A percentile compares a stretch with the other conserved stretches of the same genome.
Conservation (phyloP, 2,329 filamentous ascomycete species). For the Didymella arachidicola region DNA sequence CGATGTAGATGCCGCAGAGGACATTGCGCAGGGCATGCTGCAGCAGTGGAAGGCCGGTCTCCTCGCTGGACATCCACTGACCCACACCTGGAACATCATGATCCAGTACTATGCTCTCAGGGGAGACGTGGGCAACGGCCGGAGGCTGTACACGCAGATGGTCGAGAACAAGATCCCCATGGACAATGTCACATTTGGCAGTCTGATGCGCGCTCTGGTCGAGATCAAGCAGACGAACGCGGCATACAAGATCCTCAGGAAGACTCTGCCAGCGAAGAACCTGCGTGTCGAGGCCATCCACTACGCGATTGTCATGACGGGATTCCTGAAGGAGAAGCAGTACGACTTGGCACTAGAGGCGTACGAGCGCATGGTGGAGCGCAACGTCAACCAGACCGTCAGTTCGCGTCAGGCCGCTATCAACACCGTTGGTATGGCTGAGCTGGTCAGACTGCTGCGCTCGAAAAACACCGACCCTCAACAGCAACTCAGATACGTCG, state of each 20-base stretch:
- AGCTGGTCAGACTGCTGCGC: conserved; percentile 31
- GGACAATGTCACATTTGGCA: conserved; percentile 66
- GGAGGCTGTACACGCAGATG: conserved; percentile 65
- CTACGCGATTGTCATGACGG: conserved; percentile 62
- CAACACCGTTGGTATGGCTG: conserved; percentile 34
- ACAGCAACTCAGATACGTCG: conserved; percentile 35
- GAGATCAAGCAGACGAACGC: conserved; percentile 62
- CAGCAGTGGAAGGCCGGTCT: conserved; percentile 48
- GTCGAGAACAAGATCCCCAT: conserved; percentile 58
- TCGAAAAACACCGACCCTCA: conserved; percentile 22
- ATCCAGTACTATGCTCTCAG: conserved; percentile 72
- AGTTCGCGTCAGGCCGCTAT: conserved; percentile 55
- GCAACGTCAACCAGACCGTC: conserved; percentile 51
- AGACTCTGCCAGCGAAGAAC: conserved; percentile 59
- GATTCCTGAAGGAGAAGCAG: conserved; percentile 54
- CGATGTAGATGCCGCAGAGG: conserved; percentile 51
- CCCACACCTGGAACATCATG: conserved; percentile 80
- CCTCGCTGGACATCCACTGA: conserved; percentile 60
- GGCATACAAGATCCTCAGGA: conserved; percentile 62
- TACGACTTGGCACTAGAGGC: conserved; percentile 60
- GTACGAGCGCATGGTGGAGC: conserved; percentile 54
- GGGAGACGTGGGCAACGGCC: conserved; percentile 64
- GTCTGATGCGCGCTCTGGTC: conserved; percentile 66
- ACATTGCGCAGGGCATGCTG: conserved; percentile 67
- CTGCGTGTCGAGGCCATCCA: conserved; percentile 58